phyloP scores from a whole-genome alignment of 805 yeast species.

The Schwanniomyces occidentalis region DNA sequence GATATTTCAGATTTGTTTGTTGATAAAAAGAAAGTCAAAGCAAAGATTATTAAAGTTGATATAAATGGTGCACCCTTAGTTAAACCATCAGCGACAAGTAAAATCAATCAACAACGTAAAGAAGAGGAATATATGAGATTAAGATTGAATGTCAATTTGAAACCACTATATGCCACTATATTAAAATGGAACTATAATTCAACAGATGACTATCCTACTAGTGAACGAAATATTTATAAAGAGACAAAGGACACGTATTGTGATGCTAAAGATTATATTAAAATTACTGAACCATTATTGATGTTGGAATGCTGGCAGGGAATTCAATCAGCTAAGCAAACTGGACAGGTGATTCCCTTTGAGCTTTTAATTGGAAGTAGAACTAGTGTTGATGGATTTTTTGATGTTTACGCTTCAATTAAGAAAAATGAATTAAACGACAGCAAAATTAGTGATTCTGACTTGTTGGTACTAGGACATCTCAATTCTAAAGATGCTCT shows the following conservation, averaged over 20 bases:
- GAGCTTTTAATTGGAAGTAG: constrained; percentile 73
- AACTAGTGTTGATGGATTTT: constrained; percentile 80
- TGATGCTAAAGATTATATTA: constrained; percentile 64
- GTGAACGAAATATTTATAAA: constrained; percentile 39
- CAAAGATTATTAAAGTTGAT: constrained; percentile 43
- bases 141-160: constrained; percentile 74
- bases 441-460: constrained; percentile 67
- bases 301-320: constrained; percentile 94
- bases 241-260: constrained; percentile 57
- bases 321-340: constrained; percentile 68
- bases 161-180: constrained; percentile 68
- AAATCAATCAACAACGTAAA: constrained; percentile 36
- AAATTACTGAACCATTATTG: constrained; percentile 74
- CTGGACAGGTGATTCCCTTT: constrained; percentile 62
- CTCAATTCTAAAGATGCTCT: constrained; percentile 17
- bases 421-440: constrained; percentile 52
- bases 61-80: constrained; percentile 41
- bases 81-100: constrained; percentile 22
- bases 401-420: constrained; percentile 79
- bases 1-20: constrained; percentile 44
- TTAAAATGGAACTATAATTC: constrained; percentile 76
- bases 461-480: constrained; percentile 61
- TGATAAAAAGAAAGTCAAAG: constrained; percentile 31
- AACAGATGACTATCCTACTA: constrained; percentile 58
- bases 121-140: constrained; percentile 79